A percentile compares a stretch with the other conserved stretches of the same genome.
Evolutionary conservation across 345 rosid species (phyloP).

Genomic region (Brassica carinata): DNA sequence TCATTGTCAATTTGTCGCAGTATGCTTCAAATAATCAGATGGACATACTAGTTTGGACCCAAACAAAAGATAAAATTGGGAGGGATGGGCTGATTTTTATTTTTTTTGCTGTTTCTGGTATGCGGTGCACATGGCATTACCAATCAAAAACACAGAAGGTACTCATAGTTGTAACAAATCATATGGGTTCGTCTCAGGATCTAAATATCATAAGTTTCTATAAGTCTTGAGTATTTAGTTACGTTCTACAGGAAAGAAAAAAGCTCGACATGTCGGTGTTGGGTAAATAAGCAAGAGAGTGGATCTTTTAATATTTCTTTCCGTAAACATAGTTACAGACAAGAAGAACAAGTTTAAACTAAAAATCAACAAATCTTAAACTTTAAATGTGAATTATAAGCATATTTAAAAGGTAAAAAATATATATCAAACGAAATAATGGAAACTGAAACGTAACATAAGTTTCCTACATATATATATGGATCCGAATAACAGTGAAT

Average conservation of each 20-base stretch:
- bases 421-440: too few relatives aligned
- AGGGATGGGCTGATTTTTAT: constrained; percentile 23
- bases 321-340: too few relatives aligned
- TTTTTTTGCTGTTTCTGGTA: constrained; percentile 23
- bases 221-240: neutral
- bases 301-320: too few relatives aligned
- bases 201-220: neutral
- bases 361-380: neutral
- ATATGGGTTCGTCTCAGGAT: constrained; percentile 13
- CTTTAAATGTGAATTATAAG: too few relatives aligned
- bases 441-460: neutral
- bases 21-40: neutral
- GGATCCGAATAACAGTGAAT: neutral
- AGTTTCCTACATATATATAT: neutral
- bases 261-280: constrained; percentile 21
- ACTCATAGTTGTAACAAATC: constrained; percentile 29
- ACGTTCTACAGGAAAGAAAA: neutral
- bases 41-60: constrained; percentile 22
- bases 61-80: neutral
- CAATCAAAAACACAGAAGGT: constrained; percentile 22
- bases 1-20: neutral
- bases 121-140: constrained; percentile 28
- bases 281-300: too few relatives aligned
- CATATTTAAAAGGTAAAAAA: too few relatives aligned
- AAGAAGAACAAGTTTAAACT: too few relatives aligned